phyloP scores from a whole-genome alignment of 2,329 filamentous ascomycete species.

The Neopestalotiopsis sp. region DNA sequence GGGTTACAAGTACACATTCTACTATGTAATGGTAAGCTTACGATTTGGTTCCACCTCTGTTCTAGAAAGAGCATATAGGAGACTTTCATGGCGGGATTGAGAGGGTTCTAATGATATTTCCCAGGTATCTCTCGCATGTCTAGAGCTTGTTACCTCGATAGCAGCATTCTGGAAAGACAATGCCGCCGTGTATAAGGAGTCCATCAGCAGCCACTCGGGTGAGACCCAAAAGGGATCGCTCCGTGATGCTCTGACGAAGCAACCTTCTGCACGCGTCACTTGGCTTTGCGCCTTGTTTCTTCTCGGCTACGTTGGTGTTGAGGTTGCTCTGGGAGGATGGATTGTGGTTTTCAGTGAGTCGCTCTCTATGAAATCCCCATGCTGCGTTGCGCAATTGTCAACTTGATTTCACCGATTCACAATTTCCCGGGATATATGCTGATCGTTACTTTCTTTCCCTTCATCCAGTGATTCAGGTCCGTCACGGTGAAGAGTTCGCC shows the following conservation, averaged over 20 bases:
- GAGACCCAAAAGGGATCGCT: constrained; percentile 36
- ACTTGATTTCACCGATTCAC: not conserved
- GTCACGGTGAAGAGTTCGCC: constrained; percentile 70
- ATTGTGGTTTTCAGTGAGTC: constrained; percentile 69
- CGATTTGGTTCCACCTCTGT: not conserved
- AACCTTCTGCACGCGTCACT: constrained; percentile 56
- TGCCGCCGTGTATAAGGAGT: constrained; percentile 56
- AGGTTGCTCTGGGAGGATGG: constrained; percentile 81
- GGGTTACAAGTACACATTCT: constrained; percentile 64
- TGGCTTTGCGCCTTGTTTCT: constrained; percentile 78
- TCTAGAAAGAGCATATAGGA: not conserved
- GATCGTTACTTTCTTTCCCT: not conserved
- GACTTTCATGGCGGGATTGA: not conserved
- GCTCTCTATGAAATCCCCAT: not conserved
- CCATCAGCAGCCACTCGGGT: constrained; percentile 31
- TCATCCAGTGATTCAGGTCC: constrained; percentile 66
- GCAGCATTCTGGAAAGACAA: constrained; percentile 65
- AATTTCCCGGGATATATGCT: not conserved
- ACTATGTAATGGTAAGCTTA: constrained; percentile 72
- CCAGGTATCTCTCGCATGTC: constrained; percentile 55
- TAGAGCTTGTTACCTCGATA: constrained; percentile 58
- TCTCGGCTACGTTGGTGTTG: constrained; percentile 77
- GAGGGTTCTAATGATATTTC: constrained; percentile 23
- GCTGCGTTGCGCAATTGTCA: too few species aligned
- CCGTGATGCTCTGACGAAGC: constrained; percentile 46